Conservation (phyloP, 306 rosid species). For the Quercus gilva region DNA sequence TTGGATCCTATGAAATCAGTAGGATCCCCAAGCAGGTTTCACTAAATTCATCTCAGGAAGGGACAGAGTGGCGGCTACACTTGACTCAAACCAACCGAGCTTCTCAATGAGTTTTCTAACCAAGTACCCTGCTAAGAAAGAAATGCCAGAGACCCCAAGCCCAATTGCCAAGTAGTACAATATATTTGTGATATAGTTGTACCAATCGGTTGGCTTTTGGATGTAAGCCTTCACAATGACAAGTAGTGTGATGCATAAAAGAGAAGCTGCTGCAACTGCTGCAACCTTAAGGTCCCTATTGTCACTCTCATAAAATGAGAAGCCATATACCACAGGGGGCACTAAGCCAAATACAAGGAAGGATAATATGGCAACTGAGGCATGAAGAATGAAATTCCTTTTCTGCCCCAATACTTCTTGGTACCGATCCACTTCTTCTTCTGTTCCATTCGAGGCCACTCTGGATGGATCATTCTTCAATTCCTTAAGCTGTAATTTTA, state of each 20-base stretch:
- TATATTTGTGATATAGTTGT: slow-evolving; percentile 43
- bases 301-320: slow-evolving; percentile 56
- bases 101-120: slow-evolving; percentile 36
- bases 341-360: slow-evolving; percentile 67
- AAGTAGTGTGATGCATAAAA: slow-evolving; percentile 60
- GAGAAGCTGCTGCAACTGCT: slow-evolving; percentile 70
- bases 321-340: slow-evolving; percentile 68
- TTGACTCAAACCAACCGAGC: slow-evolving; percentile 55
- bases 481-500: slow-evolving; percentile 50
- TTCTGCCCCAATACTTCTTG: slow-evolving; percentile 43
- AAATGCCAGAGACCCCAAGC: slow-evolving; percentile 47
- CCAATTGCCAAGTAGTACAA: slow-evolving; percentile 43
- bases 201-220: slow-evolving; percentile 34
- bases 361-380: slow-evolving; percentile 45
- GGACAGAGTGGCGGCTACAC: slow-evolving; percentile 7
- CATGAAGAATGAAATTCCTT: slow-evolving; percentile 55
- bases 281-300: slow-evolving; percentile 61
- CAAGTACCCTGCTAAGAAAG: slow-evolving; percentile 58
- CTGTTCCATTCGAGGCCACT: slow-evolving; percentile 16
- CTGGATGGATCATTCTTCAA: slow-evolving; percentile 40
- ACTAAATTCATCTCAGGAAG: slow-evolving; percentile 25
- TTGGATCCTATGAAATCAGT: neutral
- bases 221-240: slow-evolving; percentile 54
- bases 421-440: slow-evolving; percentile 35
- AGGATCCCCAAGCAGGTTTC: slow-evolving; percentile 34